These are phyloP conservation scores for Aschersonia sp. DNA, from an alignment of 2,329 filamentous ascomycete genomes.

Conservation along the genomic window DNA sequence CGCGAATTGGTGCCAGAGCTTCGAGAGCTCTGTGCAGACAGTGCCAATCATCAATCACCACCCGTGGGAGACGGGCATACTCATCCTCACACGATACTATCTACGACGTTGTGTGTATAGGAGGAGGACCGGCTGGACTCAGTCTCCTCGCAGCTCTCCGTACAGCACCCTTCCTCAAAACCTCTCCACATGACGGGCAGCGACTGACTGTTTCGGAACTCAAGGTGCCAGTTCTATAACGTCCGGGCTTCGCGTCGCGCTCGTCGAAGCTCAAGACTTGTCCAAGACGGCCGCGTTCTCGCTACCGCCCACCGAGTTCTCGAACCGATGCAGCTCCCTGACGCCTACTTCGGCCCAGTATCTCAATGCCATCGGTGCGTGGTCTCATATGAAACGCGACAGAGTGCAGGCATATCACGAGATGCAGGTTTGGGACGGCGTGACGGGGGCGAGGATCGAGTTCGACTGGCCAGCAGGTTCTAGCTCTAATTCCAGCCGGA, in stretches of 20 bases:
- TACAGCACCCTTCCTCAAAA: conserved; percentile 18
- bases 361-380: conserved; percentile 71
- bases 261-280: conserved; percentile 84
- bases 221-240: conserved; percentile 66
- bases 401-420: conserved; percentile 81
- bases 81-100: conserved; percentile 46
- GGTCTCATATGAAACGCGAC: conserved; percentile 57
- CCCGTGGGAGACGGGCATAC: conserved; percentile 24
- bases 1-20: conserved; percentile 10
- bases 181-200: not conserved
- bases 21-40: conserved; percentile 29
- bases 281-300: conserved; percentile 52
- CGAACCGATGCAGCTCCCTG: conserved; percentile 90
- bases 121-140: conserved; percentile 78
- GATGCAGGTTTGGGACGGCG: conserved; percentile 98
- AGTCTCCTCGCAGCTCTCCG: conserved; percentile 67
- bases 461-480: conserved; percentile 57
- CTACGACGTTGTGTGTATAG: conserved; percentile 87
- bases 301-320: conserved; percentile 56
- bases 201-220: conserved; percentile 1
- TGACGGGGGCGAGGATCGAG: conserved; percentile 73
- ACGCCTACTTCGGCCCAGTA: conserved; percentile 81
- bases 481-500: conserved; percentile 34
- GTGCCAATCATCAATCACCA: conserved; percentile 26
- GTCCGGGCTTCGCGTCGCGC: conserved; percentile 64